phyloP scores from a whole-genome alignment of 495 filamentous ascomycete genomes.

The Umbilicaria muhlenbergii region DNA sequence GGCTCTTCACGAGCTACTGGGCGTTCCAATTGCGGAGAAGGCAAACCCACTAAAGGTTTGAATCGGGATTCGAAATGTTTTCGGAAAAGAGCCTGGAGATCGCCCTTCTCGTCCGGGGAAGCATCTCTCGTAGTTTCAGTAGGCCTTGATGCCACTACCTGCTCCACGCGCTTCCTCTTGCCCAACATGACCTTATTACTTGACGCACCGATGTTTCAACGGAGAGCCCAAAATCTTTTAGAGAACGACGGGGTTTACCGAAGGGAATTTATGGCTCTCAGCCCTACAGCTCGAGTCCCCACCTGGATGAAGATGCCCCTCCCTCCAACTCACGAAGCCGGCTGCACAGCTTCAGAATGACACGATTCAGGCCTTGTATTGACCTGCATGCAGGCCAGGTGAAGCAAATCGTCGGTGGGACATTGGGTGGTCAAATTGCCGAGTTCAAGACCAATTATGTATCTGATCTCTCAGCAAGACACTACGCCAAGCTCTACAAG shows the following conservation, averaged over 20 bases:
- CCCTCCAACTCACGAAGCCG: background rate
- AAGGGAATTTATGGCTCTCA: no score
- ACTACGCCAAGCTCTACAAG: slow-evolving; percentile 70
- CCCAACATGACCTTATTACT: slow-evolving; percentile 3
- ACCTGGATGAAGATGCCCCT: slow-evolving; percentile 1
- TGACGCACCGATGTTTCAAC: no score
- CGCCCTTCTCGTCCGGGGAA: background rate
- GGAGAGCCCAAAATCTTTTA: no score
- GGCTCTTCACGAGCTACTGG: slow-evolving; percentile 3
- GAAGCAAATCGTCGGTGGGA: slow-evolving; percentile 96
- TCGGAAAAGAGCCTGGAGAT: slow-evolving; percentile 45
- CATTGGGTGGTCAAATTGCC: slow-evolving; percentile 47
- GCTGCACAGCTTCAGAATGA: slow-evolving; percentile 42
- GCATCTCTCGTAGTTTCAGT: background rate
- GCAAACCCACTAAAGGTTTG: slow-evolving; percentile 41
- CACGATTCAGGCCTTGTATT: slow-evolving; percentile 88
- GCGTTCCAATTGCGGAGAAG: slow-evolving; percentile 1
- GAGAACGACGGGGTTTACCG: no score
- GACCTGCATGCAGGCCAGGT: slow-evolving; percentile 91
- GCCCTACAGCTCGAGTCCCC: no score
- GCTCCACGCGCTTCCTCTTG: slow-evolving; percentile 20
- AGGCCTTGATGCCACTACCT: slow-evolving; percentile 1
- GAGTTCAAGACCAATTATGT: slow-evolving; percentile 81
- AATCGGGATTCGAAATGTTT: slow-evolving; percentile 82
- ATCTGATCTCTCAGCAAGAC: slow-evolving; percentile 59